phyloP scores from a whole-genome alignment of 495 filamentous ascomycete species.

The Aspergillus affinis region DNA sequence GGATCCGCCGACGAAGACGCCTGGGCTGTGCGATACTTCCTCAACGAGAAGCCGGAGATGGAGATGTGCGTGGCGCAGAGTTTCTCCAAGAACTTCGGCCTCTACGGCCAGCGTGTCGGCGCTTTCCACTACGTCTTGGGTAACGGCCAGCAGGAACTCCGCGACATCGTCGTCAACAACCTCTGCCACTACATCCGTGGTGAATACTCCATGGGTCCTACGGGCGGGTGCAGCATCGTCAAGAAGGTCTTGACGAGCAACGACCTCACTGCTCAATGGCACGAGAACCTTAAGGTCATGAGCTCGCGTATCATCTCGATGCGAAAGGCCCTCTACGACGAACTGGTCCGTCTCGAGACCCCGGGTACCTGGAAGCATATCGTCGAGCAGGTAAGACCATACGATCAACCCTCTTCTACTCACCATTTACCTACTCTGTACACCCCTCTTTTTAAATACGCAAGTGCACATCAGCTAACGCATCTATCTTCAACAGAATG shows the following conservation, averaged over 20 bases:
- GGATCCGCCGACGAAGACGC: slow-evolving; percentile 52
- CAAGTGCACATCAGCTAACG: slow-evolving; percentile 8
- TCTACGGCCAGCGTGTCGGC: slow-evolving; percentile 54
- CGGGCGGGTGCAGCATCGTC: slow-evolving; percentile 49
- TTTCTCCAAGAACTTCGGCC: slow-evolving; percentile 58
- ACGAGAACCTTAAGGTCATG: slow-evolving; percentile 50
- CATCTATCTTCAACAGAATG: slow-evolving; percentile 35
- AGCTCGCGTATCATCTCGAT: slow-evolving; percentile 51
- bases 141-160: slow-evolving; percentile 30
- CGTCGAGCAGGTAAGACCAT: slow-evolving; percentile 39
- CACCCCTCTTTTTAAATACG: too few species aligned
- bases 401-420: not conserved
- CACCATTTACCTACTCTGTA: not conserved
- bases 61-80: slow-evolving; percentile 53
- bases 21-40: slow-evolving; percentile 55
- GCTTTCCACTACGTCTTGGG: slow-evolving; percentile 48
- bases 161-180: slow-evolving; percentile 41
- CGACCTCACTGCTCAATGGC: slow-evolving; percentile 46
- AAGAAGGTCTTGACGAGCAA: slow-evolving; percentile 46
- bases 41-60: slow-evolving; percentile 47
- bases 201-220: slow-evolving; percentile 51
- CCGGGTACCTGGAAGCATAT: slow-evolving; percentile 54
- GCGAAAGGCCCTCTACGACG: slow-evolving; percentile 45
- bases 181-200: slow-evolving; percentile 48
- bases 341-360: slow-evolving; percentile 42